These are phyloP conservation scores for Russula virescens DNA, from an alignment of 768 basidiomycete species.

Conservation along the genomic window DNA sequence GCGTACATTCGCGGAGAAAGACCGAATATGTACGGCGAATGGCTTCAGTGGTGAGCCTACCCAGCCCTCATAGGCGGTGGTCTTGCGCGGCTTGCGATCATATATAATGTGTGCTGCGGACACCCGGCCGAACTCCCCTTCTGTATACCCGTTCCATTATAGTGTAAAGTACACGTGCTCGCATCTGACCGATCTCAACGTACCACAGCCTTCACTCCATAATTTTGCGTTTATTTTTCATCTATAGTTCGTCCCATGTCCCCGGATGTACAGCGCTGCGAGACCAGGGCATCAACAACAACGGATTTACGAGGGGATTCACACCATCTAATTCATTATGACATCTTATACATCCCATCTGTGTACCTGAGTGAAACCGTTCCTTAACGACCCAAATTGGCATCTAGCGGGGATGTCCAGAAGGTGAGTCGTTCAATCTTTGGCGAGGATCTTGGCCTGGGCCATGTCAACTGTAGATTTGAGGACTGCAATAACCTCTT, in stretches of 20 bases:
- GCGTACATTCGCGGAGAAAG: conserved; percentile 83
- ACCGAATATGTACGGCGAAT: conserved; percentile 96
- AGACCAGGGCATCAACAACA: conserved; percentile 5
- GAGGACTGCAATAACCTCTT: conserved; percentile 65
- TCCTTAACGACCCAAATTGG: background rate
- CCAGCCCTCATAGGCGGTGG: background rate
- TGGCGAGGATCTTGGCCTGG: conserved; percentile 42
- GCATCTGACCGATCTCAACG: conserved; percentile 20
- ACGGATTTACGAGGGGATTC: conserved; percentile 1
- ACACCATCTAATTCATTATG: conserved; percentile 3
- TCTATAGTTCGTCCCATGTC: conserved; percentile 14
- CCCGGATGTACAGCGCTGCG: conserved; percentile 11
- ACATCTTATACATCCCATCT: background rate
- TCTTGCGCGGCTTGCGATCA: conserved; percentile 8
- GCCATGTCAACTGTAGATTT: conserved; percentile 66
- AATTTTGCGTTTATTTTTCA: conserved; percentile 17
- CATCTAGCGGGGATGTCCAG: background rate
- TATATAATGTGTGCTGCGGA: conserved; percentile 5
- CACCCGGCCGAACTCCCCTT: background rate
- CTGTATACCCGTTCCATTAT: conserved; percentile 20
- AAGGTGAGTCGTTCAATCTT: conserved; percentile 6
- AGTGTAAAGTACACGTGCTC: conserved; percentile 24
- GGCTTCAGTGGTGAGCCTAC: conserved; percentile 41
- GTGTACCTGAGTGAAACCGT: background rate
- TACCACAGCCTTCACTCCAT: conserved; percentile 17